phyloP scores from a whole-genome alignment of 164 flowering plant species.

The Liriodendron chinense region DNA sequence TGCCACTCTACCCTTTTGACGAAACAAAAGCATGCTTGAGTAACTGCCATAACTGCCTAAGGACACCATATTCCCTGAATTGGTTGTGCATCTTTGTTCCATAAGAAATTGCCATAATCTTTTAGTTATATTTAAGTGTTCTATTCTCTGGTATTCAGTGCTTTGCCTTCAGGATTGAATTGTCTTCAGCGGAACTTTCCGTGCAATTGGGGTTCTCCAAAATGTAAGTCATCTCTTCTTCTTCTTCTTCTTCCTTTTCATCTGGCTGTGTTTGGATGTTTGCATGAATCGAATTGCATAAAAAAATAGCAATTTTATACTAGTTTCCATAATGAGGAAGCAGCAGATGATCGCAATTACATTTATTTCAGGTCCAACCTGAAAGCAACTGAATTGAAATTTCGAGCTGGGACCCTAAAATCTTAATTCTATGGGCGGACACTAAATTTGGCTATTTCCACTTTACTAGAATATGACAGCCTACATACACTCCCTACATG shows the following conservation, averaged over 20 bases:
- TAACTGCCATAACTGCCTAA: not conserved
- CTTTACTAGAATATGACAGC: no score
- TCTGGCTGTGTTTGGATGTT: not conserved
- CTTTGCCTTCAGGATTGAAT: conserved; percentile 46
- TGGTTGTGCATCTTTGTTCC: not conserved
- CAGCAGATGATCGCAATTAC: no score
- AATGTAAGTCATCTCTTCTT: conserved; percentile 41
- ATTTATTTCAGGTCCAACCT: no score
- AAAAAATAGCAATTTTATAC: no score
- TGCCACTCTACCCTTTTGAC: not conserved
- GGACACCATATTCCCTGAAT: not conserved
- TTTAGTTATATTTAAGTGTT: no score
- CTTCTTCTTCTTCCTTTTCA: not conserved
- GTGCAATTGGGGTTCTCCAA: conserved; percentile 55
- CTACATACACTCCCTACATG: no score
- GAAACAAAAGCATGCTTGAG: not conserved
- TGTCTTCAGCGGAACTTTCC: conserved; percentile 74
- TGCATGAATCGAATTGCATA: not conserved
- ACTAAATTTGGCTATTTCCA: no score
- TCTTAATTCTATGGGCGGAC: no score
- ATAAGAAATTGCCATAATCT: not conserved
- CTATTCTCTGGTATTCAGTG: conserved; percentile 27
- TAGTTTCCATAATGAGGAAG: no score
- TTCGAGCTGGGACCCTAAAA: no score
- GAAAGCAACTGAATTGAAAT: no score